Evolutionary conservation across 2,329 filamentous ascomycete species (phyloP).

Genomic region (Onygenales sp.): DNA sequence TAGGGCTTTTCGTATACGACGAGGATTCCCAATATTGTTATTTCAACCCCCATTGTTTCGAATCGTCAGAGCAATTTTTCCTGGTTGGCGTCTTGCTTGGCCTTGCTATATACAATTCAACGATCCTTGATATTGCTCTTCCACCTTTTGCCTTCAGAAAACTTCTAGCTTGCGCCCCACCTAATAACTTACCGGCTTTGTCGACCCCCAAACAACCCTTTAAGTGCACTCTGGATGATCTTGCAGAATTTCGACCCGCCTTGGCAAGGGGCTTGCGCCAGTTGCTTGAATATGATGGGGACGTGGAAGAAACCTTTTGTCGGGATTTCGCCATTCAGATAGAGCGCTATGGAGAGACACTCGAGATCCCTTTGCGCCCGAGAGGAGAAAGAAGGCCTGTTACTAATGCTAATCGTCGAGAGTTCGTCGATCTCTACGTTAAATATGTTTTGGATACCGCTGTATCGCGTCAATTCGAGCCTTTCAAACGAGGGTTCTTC

Average conservation of each 20-base stretch:
- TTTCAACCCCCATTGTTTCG: conserved; percentile 83
- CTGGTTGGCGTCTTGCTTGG: conserved; percentile 80
- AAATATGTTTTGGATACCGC: conserved; percentile 69
- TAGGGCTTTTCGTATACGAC: conserved; percentile 86
- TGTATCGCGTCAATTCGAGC: conserved; percentile 76
- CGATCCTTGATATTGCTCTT: conserved; percentile 78
- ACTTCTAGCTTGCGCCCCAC: conserved; percentile 66
- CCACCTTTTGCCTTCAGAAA: conserved; percentile 87
- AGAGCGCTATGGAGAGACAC: conserved; percentile 63
- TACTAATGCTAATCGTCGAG: conserved; percentile 72
- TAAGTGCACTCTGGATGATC: conserved; percentile 68
- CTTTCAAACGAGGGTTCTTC: conserved; percentile 89
- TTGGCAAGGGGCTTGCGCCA: conserved; percentile 67
- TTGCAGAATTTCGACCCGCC: conserved; percentile 69
- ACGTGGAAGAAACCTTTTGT: conserved; percentile 71
- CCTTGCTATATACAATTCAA: conserved; percentile 89
- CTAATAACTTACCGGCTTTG: conserved; percentile 44
- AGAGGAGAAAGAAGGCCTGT: conserved; percentile 66
- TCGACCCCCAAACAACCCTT: conserved; percentile 50
- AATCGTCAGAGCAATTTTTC: conserved; percentile 86
- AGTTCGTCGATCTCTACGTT: conserved; percentile 81
- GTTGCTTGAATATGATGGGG: conserved; percentile 72
- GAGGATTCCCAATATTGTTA: conserved; percentile 87
- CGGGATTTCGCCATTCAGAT: conserved; percentile 71
- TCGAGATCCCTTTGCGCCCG: conserved; percentile 60